phyloP scores from a whole-genome alignment of 2,329 filamentous ascomycete species.

The Huntiella omanensis region DNA sequence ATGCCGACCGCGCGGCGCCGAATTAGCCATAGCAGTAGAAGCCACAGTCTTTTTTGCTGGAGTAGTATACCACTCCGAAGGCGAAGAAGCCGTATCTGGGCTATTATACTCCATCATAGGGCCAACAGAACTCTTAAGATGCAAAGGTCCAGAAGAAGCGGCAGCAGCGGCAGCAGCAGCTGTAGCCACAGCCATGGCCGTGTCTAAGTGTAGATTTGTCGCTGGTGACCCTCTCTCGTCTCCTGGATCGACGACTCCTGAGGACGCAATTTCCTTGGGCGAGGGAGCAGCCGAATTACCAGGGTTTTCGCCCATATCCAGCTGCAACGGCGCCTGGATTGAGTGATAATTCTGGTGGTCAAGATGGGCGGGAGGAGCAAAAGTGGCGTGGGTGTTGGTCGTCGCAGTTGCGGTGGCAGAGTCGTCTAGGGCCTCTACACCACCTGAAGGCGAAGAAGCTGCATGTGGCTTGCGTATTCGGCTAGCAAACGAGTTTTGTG shows the following conservation, averaged over 20 bases:
- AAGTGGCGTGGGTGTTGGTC: no score
- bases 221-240: no score
- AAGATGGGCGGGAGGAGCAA: no score
- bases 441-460: background rate
- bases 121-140: no score
- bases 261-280: background rate
- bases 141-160: background rate
- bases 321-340: no score
- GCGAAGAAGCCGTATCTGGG: conserved; percentile 31
- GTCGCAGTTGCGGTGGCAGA: no score
- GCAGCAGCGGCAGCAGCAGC: background rate
- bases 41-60: conserved; percentile 11
- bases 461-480: conserved; percentile 34
- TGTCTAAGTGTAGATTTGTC: no score
- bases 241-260: background rate
- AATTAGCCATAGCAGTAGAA: background rate
- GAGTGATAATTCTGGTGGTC: no score
- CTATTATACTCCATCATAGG: background rate
- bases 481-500: conserved; percentile 32
- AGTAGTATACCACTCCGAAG: conserved; percentile 44
- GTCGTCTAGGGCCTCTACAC: no score
- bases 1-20: conserved; percentile 6
- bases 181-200: background rate
- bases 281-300: no score
- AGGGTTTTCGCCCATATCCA: no score